Evolutionary conservation across 306 rosid genomes (phyloP).

Genomic region (Amphicarpaea edgeworthii): DNA sequence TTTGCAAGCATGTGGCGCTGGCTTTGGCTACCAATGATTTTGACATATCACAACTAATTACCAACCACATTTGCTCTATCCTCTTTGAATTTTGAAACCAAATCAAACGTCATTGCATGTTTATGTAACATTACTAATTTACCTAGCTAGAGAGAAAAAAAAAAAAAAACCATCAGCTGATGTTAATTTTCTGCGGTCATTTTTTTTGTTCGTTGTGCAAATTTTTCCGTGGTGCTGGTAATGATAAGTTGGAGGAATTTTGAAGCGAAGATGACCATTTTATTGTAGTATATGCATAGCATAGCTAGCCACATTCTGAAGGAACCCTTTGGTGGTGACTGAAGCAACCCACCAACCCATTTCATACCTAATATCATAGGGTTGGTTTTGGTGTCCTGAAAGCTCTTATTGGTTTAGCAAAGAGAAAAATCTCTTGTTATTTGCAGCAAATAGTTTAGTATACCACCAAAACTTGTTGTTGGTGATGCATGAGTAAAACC

Average conservation of each 20-base stretch:
- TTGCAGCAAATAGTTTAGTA: conserved; percentile 44
- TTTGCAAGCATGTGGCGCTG: conserved; percentile 33
- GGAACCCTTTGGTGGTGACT: conserved; percentile 48
- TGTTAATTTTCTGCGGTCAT: background rate
- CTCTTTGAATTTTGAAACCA: background rate
- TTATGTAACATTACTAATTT: background rate
- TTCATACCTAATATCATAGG: conserved; percentile 45
- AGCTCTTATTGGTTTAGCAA: conserved; percentile 15
- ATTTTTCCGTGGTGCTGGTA: background rate
- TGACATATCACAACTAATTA: conserved; percentile 42
- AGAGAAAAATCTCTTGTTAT: conserved; percentile 7
- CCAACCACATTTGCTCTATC: conserved; percentile 39
- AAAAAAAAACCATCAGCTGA: background rate
- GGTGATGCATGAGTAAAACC: conserved; percentile 50
- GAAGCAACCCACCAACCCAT: conserved; percentile 59
- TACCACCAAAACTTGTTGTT: conserved; percentile 34
- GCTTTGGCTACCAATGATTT: conserved; percentile 38
- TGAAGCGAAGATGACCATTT: conserved; percentile 27
- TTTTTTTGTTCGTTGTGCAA: conserved; percentile 16
- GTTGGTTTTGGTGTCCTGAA: conserved; percentile 31
- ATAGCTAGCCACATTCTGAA: conserved; percentile 52
- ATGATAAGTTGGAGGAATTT: conserved; percentile 38
- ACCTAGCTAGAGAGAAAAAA: too few relatives aligned
- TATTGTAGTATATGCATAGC: background rate
- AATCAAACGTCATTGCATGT: conserved; percentile 17